phyloP scores from a whole-genome alignment of 371 early-diverging fungal genomes.

The Apophysomyces elegans region DNA sequence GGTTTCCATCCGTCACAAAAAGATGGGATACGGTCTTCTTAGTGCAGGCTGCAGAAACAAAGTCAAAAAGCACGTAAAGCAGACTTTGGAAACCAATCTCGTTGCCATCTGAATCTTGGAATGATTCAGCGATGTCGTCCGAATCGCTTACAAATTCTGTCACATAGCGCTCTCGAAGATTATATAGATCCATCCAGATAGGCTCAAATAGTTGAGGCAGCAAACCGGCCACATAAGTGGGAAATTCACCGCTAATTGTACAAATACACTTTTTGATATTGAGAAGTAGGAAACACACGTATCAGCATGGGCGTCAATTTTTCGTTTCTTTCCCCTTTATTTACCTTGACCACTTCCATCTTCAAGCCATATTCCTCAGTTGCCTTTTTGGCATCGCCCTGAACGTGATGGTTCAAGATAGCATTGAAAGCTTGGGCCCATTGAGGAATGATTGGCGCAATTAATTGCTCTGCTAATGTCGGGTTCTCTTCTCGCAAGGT shows the following conservation, averaged over 20 bases:
- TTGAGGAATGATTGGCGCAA: constrained; percentile 74
- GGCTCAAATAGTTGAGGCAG: constrained; percentile 60
- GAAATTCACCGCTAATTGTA: constrained; percentile 62
- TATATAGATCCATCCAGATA: constrained; percentile 69
- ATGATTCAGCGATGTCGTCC: constrained; percentile 54
- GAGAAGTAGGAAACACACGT: not conserved
- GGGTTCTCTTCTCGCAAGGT: constrained; percentile 80
- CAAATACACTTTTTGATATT: constrained; percentile 55
- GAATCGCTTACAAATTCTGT: constrained; percentile 62
- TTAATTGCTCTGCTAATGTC: constrained; percentile 65
- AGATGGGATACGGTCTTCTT: constrained; percentile 54
- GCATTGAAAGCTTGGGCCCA: constrained; percentile 80
- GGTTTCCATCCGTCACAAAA: constrained; percentile 43
- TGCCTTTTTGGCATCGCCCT: constrained; percentile 47
- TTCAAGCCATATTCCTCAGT: constrained; percentile 72
- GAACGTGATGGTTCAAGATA: constrained; percentile 63
- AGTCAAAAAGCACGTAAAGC: constrained; percentile 75
- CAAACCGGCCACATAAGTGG: constrained; percentile 57
- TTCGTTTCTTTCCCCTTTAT: not conserved
- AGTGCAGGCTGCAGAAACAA: constrained; percentile 60
- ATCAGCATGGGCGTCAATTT: constrained; percentile 1
- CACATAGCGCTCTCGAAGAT: constrained; percentile 60
- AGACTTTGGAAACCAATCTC: constrained; percentile 73
- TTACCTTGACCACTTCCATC: constrained; percentile 72
- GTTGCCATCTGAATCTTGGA: constrained; percentile 81